Percentiles rank a stretch among this genome's conserved stretches.
These are phyloP conservation scores for Apiospora marii DNA, from an alignment of 2,329 filamentous ascomycete species.

Conservation along the genomic window DNA sequence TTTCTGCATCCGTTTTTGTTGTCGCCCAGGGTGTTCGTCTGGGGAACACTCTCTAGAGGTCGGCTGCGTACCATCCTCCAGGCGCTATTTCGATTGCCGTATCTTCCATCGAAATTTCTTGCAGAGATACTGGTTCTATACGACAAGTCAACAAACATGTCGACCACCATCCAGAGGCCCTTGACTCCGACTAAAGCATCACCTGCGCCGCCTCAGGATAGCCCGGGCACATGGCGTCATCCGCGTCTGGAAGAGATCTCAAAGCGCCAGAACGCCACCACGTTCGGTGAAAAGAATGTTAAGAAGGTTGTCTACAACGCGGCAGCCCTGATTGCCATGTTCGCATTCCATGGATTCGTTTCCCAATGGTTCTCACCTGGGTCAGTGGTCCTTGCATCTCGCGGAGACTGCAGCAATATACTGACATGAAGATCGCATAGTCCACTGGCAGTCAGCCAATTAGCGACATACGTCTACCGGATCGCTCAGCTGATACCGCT, in stretches of 20 bases:
- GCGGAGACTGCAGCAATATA: constrained; percentile 23
- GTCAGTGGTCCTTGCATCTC: background rate
- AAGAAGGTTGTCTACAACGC: constrained; percentile 74
- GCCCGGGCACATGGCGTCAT: constrained; percentile 88
- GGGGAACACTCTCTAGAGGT: background rate
- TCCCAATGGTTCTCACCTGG: constrained; percentile 43
- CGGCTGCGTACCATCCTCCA: background rate
- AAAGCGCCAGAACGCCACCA: constrained; percentile 77
- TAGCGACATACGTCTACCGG: constrained; percentile 51
- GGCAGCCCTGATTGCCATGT: constrained; percentile 51
- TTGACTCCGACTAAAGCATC: constrained; percentile 47
- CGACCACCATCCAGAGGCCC: constrained; percentile 45
- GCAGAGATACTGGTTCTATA: background rate
- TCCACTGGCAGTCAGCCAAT: constrained; percentile 34
- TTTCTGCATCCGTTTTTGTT: constrained; percentile 11
- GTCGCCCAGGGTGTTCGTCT: background rate
- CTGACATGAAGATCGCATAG: constrained; percentile 29
- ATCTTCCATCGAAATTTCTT: background rate
- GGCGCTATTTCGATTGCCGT: background rate
- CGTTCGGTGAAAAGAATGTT: constrained; percentile 81
- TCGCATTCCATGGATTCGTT: constrained; percentile 39
- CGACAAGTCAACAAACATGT: constrained; percentile 41
- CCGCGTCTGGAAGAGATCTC: constrained; percentile 89
- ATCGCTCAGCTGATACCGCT: constrained; percentile 64
- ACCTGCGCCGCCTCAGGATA: constrained; percentile 51